These are phyloP conservation scores for Seiridium unicorne DNA, from an alignment of 2,329 filamentous ascomycete genomes.

Conservation along the genomic window DNA sequence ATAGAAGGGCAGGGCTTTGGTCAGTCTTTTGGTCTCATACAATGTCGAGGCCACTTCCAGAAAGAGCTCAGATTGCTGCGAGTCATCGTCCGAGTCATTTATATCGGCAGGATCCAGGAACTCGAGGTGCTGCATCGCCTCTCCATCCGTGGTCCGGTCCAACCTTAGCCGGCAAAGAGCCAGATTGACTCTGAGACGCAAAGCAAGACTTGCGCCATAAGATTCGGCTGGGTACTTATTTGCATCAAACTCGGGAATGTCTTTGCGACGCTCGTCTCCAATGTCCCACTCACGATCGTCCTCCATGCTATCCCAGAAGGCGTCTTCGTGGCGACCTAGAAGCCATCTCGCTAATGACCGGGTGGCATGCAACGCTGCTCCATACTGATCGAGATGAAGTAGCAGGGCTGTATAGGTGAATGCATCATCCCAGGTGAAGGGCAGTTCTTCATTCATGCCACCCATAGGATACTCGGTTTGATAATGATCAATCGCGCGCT, in stretches of 20 bases:
- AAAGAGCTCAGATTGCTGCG: conserved; percentile 76
- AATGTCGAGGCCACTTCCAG: conserved; percentile 60
- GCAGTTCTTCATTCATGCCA: conserved; percentile 30
- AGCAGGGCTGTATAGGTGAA: conserved; percentile 84
- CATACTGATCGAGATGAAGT: conserved; percentile 60
- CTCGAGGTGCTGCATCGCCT: conserved; percentile 76
- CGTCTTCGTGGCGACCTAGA: conserved; percentile 70
- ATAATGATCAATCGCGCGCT: conserved; percentile 43
- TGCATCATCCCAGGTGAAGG: conserved; percentile 74
- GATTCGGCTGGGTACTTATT: conserved; percentile 49
- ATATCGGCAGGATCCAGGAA: conserved; percentile 66
- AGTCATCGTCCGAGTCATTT: conserved; percentile 47
- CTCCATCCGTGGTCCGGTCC: conserved; percentile 59
- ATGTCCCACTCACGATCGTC: conserved; percentile 92
- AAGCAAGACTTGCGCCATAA: conserved; percentile 73
- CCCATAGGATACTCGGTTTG: conserved; percentile 18
- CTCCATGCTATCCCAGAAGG: conserved; percentile 71
- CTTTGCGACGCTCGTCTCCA: conserved; percentile 64
- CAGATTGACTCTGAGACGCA: conserved; percentile 81
- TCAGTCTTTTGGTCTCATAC: conserved; percentile 31
- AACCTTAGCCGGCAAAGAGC: conserved; percentile 78
- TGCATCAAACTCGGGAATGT: conserved; percentile 59
- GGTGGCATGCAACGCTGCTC: conserved; percentile 66
- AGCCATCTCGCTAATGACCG: conserved; percentile 79
- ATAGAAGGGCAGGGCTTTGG: conserved; percentile 54